Evolutionary conservation across 345 rosid species (phyloP).

Genomic region (Pistacia atlantica): DNA sequence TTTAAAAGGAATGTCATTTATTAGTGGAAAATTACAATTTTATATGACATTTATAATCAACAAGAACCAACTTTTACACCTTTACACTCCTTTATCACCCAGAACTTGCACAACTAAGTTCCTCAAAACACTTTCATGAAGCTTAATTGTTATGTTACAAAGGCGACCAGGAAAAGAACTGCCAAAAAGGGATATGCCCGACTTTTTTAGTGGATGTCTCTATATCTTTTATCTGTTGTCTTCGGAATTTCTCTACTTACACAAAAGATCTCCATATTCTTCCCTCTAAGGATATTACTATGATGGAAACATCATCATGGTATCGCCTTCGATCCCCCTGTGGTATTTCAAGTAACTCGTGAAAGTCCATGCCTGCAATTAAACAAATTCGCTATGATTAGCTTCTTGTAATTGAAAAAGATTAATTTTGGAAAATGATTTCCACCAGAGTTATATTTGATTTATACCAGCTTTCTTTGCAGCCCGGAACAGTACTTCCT

Average conservation of each 20-base stretch:
- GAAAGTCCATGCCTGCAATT: slow-evolving; percentile 83
- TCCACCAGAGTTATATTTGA: not conserved
- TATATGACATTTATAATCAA: slow-evolving; percentile 32
- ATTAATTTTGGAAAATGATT: not conserved
- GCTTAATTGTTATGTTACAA: slow-evolving; percentile 36
- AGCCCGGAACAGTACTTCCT: slow-evolving; percentile 88
- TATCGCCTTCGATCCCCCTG: slow-evolving; percentile 91
- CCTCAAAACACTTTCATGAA: slow-evolving; percentile 23
- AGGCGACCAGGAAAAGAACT: slow-evolving; percentile 35
- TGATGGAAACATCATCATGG: slow-evolving; percentile 89
- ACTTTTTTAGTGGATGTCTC: slow-evolving; percentile 26
- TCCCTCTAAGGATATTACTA: slow-evolving; percentile 91
- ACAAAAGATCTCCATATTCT: slow-evolving; percentile 98
- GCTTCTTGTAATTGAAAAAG: not conserved
- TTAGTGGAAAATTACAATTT: slow-evolving; percentile 41
- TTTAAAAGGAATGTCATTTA: slow-evolving; percentile 32
- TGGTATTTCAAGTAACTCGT: slow-evolving; percentile 85
- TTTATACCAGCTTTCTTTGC: slow-evolving; percentile 93
- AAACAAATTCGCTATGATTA: slow-evolving; percentile 3
- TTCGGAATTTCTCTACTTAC: slow-evolving; percentile 36
- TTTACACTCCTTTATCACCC: slow-evolving; percentile 44
- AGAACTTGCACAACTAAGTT: slow-evolving; percentile 25
- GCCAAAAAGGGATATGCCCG: slow-evolving; percentile 35
- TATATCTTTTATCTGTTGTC: slow-evolving; percentile 3
- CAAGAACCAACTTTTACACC: slow-evolving; percentile 43